Evolutionary conservation across 2,329 filamentous ascomycete genomes (phyloP), one percentile per base, ranked within the genome.

Genomic region (Colletotrichum sp.): DNA sequence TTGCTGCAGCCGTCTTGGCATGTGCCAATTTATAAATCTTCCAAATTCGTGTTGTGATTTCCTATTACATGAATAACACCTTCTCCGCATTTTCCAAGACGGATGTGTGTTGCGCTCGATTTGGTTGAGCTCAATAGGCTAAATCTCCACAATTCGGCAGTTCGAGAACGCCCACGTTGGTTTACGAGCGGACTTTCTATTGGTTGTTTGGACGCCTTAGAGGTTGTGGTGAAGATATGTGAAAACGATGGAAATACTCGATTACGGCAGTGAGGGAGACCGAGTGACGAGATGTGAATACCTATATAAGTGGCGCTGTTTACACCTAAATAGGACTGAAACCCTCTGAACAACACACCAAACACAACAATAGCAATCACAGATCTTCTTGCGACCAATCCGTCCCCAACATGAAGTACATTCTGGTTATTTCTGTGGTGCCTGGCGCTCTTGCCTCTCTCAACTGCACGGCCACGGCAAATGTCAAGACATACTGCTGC

Each of bases 401-500:
- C 13, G 61, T 10, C 10, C 13, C 22, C 65, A 22, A 18, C 4
- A 76, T 76, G 74, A 76, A 68, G 61, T 56, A 64, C 4, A 36
- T 43, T 32, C 16, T 75, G 8, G 22, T 71, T 18, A 32, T 76
- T 56, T 58, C 74, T 13, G 3, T 32, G 28, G 52, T 62, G 9
- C 64, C 71, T 2, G 74, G 71, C 18, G 74, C 66, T 36, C 56
- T 77, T 5, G 76, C 69, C n/a, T 77, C 76, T n/a, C 76, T 77
- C 48, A 77, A 77, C 55, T 77, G 76, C 66, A 77, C 76, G 4
- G 30, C 74, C 6, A 76, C 74, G 5, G 74, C 74, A 15, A 36
- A 64, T 5, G 22, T 77, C 66, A 77, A 74, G 66, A 77, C 74
- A 2, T 76, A 77, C 76, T 77, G 76, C 74, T 77, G 76, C 70